Evolutionary conservation across 73 alveolate species (phyloP), one percentile per base, ranked within the genome.

Genomic region (Stentor coeruleus): DNA sequence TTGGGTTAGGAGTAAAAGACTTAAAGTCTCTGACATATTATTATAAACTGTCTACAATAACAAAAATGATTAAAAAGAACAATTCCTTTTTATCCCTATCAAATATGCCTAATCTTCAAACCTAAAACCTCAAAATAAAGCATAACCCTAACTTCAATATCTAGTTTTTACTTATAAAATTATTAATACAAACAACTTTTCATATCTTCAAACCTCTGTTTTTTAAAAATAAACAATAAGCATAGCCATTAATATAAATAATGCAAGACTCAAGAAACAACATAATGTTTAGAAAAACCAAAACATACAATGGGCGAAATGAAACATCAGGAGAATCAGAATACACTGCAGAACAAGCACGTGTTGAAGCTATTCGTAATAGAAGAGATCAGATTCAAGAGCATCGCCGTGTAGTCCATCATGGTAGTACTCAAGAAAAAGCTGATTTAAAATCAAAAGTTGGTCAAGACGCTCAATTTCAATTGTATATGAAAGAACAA

Each of bases 401-500:
- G 79, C n/a, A 31, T 2, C 79, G 79, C 42, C 79, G 79, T 26
- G 79, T 66, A 20, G 39, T 40, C 33, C 37, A 28, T 11, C 33
- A 20, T 31, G 79, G 79, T 28, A 66, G 79, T 31, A 33, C 36
- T 28, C 49, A 66, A 66, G 79, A 66, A 66, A 66, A 66, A 66
- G 79, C 79, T 20, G 39, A 20, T 31, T 66, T 20, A 14, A 66
- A 66, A 33, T 31, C n/a, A 66, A 66, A 31, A 2, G 37, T 66
- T 1, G 37, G 79, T 26, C 36, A 66, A 66, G 79, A 66, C 79
- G 79, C 79, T 31, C 79, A 66, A 40, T 31, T 66, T 1, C 79
- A 66, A 40, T 2, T 66, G 14, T 20, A 20, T 66, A 66, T 66
- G 39, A 66, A 31, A 66, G 79, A 66, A 66, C 79, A 66, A 40